phyloP scores from a whole-genome alignment of 352 stramenopile genomes.

The Lagenidium sp. region DNA sequence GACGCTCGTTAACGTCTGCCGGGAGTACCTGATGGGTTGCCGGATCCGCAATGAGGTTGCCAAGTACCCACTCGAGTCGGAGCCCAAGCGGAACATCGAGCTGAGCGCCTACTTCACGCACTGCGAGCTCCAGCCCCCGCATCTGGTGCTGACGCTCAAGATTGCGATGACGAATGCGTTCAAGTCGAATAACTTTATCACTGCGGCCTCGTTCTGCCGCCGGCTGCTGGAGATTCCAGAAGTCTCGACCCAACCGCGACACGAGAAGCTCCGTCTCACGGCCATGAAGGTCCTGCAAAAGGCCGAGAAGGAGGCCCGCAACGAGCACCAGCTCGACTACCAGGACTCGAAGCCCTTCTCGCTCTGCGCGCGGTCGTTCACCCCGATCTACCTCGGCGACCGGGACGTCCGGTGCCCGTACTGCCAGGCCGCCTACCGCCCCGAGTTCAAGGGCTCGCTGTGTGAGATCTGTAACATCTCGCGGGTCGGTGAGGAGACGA shows the following conservation, averaged over 20 bases:
- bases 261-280: conserved; percentile 95
- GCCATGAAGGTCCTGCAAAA: conserved; percentile 97
- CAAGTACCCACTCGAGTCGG: conserved; percentile 48
- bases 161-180: conserved; percentile 99
- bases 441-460: conserved; percentile 82
- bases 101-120: conserved; percentile 99
- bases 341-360: conserved; percentile 96
- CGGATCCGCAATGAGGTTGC: conserved; percentile 90
- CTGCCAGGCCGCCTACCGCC: conserved; percentile 89
- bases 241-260: conserved; percentile 81
- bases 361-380: conserved; percentile 92
- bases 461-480: conserved; percentile 92
- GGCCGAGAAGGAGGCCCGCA: conserved; percentile 97
- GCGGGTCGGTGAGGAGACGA: conserved; percentile 92
- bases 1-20: conserved; percentile 93
- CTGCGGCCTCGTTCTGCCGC: conserved; percentile 96
- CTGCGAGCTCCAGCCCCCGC: conserved; percentile 97
- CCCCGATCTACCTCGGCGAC: conserved; percentile 92
- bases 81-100: conserved; percentile 92
- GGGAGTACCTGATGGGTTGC: conserved; percentile 98
- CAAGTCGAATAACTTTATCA: conserved; percentile 99
- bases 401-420: conserved; percentile 93
- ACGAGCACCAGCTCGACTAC: conserved; percentile 97
- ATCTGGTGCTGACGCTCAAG: conserved; percentile 97
- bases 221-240: conserved; percentile 97